phyloP scores from a whole-genome alignment of 2,329 filamentous ascomycete genomes.

The Neophaeococcomyces mojaviensis region DNA sequence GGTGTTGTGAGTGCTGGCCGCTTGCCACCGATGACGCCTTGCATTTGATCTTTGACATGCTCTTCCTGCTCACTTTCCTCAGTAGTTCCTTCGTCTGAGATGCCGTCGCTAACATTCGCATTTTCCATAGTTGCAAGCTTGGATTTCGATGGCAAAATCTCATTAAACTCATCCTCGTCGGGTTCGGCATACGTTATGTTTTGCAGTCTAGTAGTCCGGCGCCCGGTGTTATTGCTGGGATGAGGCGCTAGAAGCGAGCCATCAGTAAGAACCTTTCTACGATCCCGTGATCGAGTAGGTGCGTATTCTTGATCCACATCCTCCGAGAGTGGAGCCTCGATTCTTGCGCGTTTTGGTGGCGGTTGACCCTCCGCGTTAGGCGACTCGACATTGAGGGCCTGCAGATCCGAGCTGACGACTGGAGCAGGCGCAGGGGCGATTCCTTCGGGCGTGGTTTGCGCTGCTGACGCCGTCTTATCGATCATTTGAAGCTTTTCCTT shows the following conservation, averaged over 20 bases:
- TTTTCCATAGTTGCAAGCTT: conserved; percentile 10
- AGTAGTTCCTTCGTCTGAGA: neutral
- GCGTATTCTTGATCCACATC: conserved; percentile 25
- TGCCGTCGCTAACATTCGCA: conserved; percentile 10
- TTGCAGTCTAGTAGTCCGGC: conserved; percentile 19
- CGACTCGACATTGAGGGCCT: conserved; percentile 24
- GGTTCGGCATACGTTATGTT: conserved; percentile 20
- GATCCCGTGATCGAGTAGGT: conserved; percentile 19
- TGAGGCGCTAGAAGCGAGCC: conserved; percentile 11
- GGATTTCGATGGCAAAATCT: conserved; percentile 9
- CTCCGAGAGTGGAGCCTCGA: conserved; percentile 13
- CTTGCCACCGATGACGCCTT: neutral
- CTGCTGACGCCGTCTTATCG: conserved; percentile 11
- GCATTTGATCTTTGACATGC: neutral
- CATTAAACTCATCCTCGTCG: conserved; percentile 21
- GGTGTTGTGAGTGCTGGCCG: conserved; percentile 5
- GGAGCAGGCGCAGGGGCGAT: conserved; percentile 13
- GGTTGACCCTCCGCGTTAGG: conserved; percentile 23
- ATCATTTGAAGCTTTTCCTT: conserved; percentile 19
- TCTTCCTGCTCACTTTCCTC: conserved; percentile 7
- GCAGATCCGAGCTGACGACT: conserved; percentile 22
- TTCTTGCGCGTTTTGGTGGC: conserved; percentile 16
- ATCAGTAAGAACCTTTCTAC: conserved; percentile 14
- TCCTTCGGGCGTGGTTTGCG: conserved; percentile 15
- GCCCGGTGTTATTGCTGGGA: conserved; percentile 14